Evolutionary conservation across 805 yeast genomes (phyloP), one percentile per base, ranked within the genome.

Genomic region (Saccharomycopsis lassenensis): DNA sequence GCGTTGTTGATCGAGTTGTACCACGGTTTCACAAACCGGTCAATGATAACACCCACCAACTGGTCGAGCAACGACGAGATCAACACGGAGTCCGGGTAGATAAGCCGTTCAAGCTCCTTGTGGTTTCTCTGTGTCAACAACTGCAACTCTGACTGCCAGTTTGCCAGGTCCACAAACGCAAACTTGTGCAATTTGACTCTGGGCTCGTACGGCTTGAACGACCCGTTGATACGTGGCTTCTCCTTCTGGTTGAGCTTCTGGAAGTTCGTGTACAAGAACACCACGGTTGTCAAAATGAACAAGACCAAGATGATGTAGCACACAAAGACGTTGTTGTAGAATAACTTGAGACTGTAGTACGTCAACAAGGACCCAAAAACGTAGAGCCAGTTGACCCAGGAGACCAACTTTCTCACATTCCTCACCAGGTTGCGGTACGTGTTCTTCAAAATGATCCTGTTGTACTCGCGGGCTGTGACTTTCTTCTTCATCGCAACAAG

Each of bases 11-110:
- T 60, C n/a, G 57, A 51, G 2, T 45, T 33, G 46, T 61, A 76
- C 87, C 87, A 78, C 4, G 68, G 52, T 27, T 57, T 54, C 5
- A 78, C 62, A 49, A 78, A 79, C 36, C 71, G 74, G 11, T 65
- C 47, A 5, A 73, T 44, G 1, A 78, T 57, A 27, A 66, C 54
- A 23, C 59, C 58, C 3, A 74, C 55, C n/a, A 78, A 50, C 7
- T 61, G 63, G 31, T 71, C 69, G 4, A 78, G 33, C 0, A 72
- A 57, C 29, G 67, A 72, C 2, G 80, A 71, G 4, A 77, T 62
- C 2, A 65, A 46, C 38, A 68, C 64, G 19, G 75, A 69, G 17
- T 69, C 69, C 2, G 69, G 67, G 24, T 67, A 58, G 2, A 65
- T 38, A 3, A 34, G 23, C n/a, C 31, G 37, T 18, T 42, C 43